Base-by-base conservation (phyloP, 2,329 filamentous ascomycete species). In the Aspergillus bombycis region DNA sequence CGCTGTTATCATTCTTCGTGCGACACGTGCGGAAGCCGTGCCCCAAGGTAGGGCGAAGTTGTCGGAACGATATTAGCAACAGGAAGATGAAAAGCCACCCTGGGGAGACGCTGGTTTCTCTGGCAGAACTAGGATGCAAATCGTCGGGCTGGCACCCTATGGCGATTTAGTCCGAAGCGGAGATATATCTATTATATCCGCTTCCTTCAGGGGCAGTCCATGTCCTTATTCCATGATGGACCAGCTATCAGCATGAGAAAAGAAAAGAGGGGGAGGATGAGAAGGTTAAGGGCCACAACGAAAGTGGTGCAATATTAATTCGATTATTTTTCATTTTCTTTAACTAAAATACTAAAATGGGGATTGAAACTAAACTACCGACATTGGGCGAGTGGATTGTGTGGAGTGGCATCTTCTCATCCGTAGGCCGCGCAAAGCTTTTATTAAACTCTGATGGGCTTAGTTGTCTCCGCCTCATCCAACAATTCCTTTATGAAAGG, bases 1-100 rank as follows among this genome's bases (percentile, higher is more conserved):
- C 43, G 57, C 62, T 41, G 59, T 58, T 58, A 58, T 57, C 66
- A 68, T 68, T 53, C 61, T 66, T 59, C 45, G 48, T 14, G 28
- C 23, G 26, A 34, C 26, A 50, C 10, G 16, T 36, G 43, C 28
- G 34, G 55, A 50, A 58, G 36, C 45, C 16, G 38, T 28, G 50
- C 55, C 30, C 30, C 34, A 23, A 30, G 55, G 55, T 38, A 57
- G 55, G 36, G 38, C 34, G 45, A 43, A 23, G 21, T 12, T 14
- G 34, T 38, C 6, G 52, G 16, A 34, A 26, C 14, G 23, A 55
- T 36, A 9, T 14, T 14, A 26, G 23, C 9, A 41, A 55, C 14
- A 28, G 16, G n/a, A 55, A 14, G 32, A 55, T 16, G 12, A 38
- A 23, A 28, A 34, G n/a, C 52, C 30, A 54, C 30, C 52, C 32